Base-by-base conservation (phyloP, 2,329 filamentous ascomycete species). In the Tolypocladium inflatum region DNA sequence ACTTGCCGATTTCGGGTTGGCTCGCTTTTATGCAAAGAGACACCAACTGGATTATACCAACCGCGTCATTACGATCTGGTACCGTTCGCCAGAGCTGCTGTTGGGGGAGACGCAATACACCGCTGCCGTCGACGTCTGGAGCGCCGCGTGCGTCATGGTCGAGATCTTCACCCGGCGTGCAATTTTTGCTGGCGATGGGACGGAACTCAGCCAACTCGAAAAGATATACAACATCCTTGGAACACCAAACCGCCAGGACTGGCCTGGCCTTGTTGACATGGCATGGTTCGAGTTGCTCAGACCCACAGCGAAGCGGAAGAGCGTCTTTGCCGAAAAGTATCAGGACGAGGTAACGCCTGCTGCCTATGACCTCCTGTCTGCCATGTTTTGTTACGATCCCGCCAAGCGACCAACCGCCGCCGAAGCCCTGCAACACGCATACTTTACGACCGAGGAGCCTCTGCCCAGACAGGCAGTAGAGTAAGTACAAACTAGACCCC, bases 41-140 rank as follows among this genome's bases (percentile, higher is more conserved):
- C 86, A 88, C 60, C 90, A 94, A 71, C 82, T 96, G 53, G 93
- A 99, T 71, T 99, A 99, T 72, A 99, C 94, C 2, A 99, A 99
- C 70, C 89, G 94, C 41, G 95, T 99, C 65, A 96, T 99, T 69
- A 99, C 94, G 2, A 97, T 99, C 63, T 99, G 95, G 95, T 97
- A 97, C 71, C 85, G 92, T 4, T 90, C 91, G 0, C 91, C 92
- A 0, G 92, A 97, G 70, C 80, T 97, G n/a, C 78, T 96, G 0
- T 81, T 96, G 1, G 92, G 92, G 8, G 91, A 96, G 72, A 96
- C 92, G 6, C 85, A 90, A 65, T 97, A 97, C 69, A 91, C 89
- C 5, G 89, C 90, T 0, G 90, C 90, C 2, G 91, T 96, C 17
- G 92, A 97, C 68, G 89, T 99, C 41, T 99, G 94, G 94, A 96